Base-by-base conservation (phyloP, 257 asterid species). In the Nicotiana noctiflora region DNA sequence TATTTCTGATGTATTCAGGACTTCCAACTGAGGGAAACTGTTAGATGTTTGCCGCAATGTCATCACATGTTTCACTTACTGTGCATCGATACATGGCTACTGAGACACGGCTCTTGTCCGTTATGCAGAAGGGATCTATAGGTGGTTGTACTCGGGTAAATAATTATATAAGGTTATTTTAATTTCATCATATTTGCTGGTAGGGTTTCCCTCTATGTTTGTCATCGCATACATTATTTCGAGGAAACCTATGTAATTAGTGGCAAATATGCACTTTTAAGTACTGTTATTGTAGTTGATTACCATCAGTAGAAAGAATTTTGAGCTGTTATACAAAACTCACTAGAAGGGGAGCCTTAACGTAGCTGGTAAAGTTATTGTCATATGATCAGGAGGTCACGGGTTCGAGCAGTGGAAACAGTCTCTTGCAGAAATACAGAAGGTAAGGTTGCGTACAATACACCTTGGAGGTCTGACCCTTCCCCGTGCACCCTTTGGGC, bases 41-140 rank as follows among this genome's bases (percentile, higher is more conserved):
- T 91, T 37, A 89, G 97, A 81, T 81, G 95, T 77, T 82, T 92
- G 88, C 97, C 95, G 37, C 89, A 89, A 61, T 92, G 97, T 81
- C 91, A 91, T 84, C 95, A 90, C 88, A 85, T 91, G 93, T 92
- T 89, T 89, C 97, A 92, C 86, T 85, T 92, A 70, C 93, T 90
- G 32, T 92, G 97, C 88, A 92, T 91, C 18, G 95, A 92, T 82
- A 89, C 91, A 51, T 92, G 97, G 97, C 89, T 92, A 79, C 89
- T 92, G 79, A 89, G 91, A 86, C 97, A 92, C 13, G 93, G 94
- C 75, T 92, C 97, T 29, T 92, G 97, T 86, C 97, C 97, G 49
- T 81, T 92, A 87, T 92, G 97, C 87, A 86, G 97, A 87, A 88
- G 97, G 82, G 97, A 90, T 82, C 89, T 92, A 82, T 92, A 88